Evolutionary conservation across 192 early-diverging fungal genomes (phyloP).

Genomic region (Coemansia sp.): DNA sequence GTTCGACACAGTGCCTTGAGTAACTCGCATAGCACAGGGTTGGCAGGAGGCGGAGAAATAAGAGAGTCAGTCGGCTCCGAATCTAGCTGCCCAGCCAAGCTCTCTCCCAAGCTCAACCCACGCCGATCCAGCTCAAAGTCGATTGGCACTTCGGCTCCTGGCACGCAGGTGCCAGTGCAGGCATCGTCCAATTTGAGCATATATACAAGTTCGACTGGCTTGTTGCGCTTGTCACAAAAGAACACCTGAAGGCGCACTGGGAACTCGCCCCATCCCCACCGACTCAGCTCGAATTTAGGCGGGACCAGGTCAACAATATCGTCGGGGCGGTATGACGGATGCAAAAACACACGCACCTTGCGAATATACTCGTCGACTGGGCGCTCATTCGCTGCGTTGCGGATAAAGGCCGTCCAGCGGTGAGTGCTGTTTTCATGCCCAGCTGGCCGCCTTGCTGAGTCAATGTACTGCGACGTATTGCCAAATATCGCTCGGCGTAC

Average conservation of each 20-base stretch:
- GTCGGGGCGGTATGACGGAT: constrained; percentile 87
- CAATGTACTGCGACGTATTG: constrained; percentile 74
- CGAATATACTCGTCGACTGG: constrained; percentile 69
- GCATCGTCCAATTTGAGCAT: constrained; percentile 77
- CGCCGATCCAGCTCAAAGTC: constrained; percentile 85
- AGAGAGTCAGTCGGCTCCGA: background rate
- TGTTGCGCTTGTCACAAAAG: constrained; percentile 83
- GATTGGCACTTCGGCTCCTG: constrained; percentile 73
- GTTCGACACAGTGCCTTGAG: constrained; percentile 22
- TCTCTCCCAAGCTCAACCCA: constrained; percentile 9
- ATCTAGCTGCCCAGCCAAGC: background rate
- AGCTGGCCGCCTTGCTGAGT: constrained; percentile 61
- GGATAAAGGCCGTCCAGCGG: constrained; percentile 92
- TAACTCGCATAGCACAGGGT: constrained; percentile 6
- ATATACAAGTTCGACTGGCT: constrained; percentile 84
- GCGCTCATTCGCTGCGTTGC: constrained; percentile 54
- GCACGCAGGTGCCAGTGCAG: constrained; percentile 67
- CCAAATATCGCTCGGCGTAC: constrained; percentile 68
- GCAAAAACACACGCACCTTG: constrained; percentile 83
- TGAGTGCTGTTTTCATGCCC: constrained; percentile 67
- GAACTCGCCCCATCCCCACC: constrained; percentile 96
- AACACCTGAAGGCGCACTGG: constrained; percentile 80
- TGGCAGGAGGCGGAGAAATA: constrained; percentile 3
- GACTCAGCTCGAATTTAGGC: constrained; percentile 81
- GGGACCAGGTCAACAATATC: constrained; percentile 82